Evolutionary conservation across 1,284 basidiomycete species (phyloP).

Genomic region (Trametes sp.): DNA sequence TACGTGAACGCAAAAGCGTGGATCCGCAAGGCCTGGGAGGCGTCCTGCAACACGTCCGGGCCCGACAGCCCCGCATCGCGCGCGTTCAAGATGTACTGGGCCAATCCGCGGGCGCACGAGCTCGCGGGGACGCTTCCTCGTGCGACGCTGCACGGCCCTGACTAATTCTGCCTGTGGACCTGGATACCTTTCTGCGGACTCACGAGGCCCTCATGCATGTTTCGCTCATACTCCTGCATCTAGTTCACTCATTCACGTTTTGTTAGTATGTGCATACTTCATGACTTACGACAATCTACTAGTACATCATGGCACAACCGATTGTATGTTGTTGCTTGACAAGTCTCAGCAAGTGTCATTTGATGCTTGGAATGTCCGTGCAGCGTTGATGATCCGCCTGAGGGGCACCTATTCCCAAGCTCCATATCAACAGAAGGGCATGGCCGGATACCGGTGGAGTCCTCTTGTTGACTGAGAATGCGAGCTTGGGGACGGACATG

Average conservation of each 20-base stretch:
- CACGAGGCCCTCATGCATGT: background rate
- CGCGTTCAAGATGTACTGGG: constrained; percentile 39
- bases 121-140: constrained; percentile 30
- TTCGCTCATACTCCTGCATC: background rate
- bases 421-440: too few relatives aligned
- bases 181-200: background rate
- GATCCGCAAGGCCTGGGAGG: constrained; percentile 36
- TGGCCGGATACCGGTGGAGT: too few relatives aligned
- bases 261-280: background rate
- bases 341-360: too few relatives aligned
- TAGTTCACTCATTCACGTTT: background rate
- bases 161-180: background rate
- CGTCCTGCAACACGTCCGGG: constrained; percentile 31
- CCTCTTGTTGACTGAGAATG: too few relatives aligned
- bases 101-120: constrained; percentile 35
- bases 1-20: constrained; percentile 35
- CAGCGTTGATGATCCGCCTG: too few relatives aligned
- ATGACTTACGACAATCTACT: background rate
- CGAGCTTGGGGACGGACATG: too few relatives aligned
- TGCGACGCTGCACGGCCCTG: constrained; percentile 32
- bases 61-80: constrained; percentile 33
- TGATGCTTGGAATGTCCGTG: too few relatives aligned
- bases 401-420: too few relatives aligned
- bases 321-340: too few relatives aligned
- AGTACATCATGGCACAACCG: background rate